phyloP scores from a whole-genome alignment of 148 eudicot species.

The Gaultheria prostrata region DNA sequence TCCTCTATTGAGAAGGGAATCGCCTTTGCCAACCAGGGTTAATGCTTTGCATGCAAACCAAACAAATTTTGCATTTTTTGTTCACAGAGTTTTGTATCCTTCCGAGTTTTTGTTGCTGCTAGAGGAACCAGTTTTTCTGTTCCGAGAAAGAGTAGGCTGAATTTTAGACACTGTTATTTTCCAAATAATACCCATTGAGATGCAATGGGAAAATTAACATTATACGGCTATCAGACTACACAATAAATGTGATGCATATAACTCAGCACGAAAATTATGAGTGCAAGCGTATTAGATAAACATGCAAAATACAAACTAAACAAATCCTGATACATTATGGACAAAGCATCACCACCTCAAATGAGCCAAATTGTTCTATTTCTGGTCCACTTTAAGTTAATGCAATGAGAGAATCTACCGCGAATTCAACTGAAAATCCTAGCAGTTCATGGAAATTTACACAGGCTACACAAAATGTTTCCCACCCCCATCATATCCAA shows the following conservation, averaged over 20 bases:
- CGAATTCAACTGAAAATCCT: neutral
- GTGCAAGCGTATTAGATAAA: neutral
- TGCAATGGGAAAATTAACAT: neutral
- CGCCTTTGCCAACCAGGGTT: constrained; percentile 52
- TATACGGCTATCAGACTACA: neutral
- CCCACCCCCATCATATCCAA: neutral
- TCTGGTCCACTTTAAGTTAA: constrained; percentile 4
- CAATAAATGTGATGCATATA: neutral
- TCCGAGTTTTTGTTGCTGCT: neutral
- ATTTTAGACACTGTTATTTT: neutral
- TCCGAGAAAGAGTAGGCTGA: constrained; percentile 6
- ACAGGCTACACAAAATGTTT: constrained; percentile 12
- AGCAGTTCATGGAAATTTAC: constrained; percentile 18
- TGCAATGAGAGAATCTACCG: neutral
- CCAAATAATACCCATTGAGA: constrained; percentile 1
- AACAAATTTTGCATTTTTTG: neutral
- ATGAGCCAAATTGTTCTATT: constrained; percentile 10
- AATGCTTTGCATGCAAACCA: neutral
- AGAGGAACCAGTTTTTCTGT: neutral
- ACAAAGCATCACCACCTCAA: neutral
- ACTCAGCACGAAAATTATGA: neutral
- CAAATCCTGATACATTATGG: neutral
- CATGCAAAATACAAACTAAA: neutral
- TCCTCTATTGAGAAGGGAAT: constrained; percentile 84
- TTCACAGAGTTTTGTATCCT: neutral